Evolutionary conservation across 2,329 filamentous ascomycete genomes (phyloP).

Genomic region (Thermothelomyces thermophilus): DNA sequence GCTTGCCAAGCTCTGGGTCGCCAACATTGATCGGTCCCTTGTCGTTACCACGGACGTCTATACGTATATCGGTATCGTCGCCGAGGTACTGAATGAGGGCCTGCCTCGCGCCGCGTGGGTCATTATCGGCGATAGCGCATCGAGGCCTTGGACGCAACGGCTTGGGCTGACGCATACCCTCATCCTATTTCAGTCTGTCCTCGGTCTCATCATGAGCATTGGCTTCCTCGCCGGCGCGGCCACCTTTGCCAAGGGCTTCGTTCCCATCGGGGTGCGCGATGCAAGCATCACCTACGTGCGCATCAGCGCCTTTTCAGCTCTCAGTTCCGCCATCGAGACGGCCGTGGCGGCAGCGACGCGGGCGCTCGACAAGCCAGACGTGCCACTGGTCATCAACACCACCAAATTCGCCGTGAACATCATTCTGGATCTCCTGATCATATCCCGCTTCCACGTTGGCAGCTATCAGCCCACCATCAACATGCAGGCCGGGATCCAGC

Average conservation of each 20-base stretch:
- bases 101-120: conserved; percentile 62
- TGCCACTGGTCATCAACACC: conserved; percentile 2
- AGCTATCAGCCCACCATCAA: neutral
- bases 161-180: conserved; percentile 57
- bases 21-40: conserved; percentile 55
- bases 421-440: conserved; percentile 28
- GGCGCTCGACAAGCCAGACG: neutral
- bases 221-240: conserved; percentile 49
- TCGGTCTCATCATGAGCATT: conserved; percentile 33
- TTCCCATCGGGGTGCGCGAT: conserved; percentile 46
- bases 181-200: conserved; percentile 49
- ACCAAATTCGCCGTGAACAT: neutral
- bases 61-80: conserved; percentile 62
- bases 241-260: conserved; percentile 53
- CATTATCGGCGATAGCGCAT: conserved; percentile 59
- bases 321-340: conserved; percentile 48
- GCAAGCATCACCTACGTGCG: conserved; percentile 58
- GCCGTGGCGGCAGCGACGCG: neutral
- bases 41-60: conserved; percentile 61
- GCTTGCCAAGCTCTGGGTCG: conserved; percentile 64
- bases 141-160: conserved; percentile 43
- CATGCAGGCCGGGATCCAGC: conserved; percentile 1
- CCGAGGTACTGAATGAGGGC: conserved; percentile 66
- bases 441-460: conserved; percentile 2
- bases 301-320: conserved; percentile 55